Evolutionary conservation across 148 eudicot species (phyloP), one percentile per base, ranked within the genome.

Genomic region (Rhododendron williamsianum): DNA sequence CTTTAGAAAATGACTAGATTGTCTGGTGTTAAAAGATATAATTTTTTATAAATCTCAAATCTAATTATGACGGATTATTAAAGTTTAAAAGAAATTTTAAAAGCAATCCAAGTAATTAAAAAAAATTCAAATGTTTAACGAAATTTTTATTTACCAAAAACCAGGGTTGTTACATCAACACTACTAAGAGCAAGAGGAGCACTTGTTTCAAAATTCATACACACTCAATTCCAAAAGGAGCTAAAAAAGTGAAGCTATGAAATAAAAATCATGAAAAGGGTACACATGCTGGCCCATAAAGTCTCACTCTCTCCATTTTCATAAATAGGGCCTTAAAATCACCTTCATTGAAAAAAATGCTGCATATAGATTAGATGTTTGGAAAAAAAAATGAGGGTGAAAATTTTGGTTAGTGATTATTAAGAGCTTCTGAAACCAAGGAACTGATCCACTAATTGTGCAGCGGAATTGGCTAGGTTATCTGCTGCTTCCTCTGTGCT

Each of bases 401-500:
- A 46, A 80, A 54, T 23, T 19, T 63, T 12, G 16, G 9, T 16
- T 1, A 25, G 54, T 54, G 65, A 25, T 81, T 73, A 85, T 56
- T 48, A 69, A 49, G 89, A 84, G 87, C 87, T 85, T 86, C 89
- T 88, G 51, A 77, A 90, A 51, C 97, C 96, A 82, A 95, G 97
- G 77, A 87, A 91, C 51, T 87, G 89, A 86, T 93, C 92, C 51
- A 91, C 96, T 21, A 95, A 82, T 81, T 65, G 91, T 25, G 93
- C 94, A 65, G 92, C 97, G 0, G 96, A 89, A 82, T 83, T 84
- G 63, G 98, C 99, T 23, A 96, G 86, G 56, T 69, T 72, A 25
- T 95, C 95, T 46, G 98, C 95, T 56, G 91, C 96, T 86, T 91
- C 97, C 87, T 96, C 93, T 80, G 96, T 91, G 76, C 88, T 88